These are phyloP conservation scores for Dryas alaskensis DNA, from an alignment of 306 rosid species.

Conservation along the genomic window DNA sequence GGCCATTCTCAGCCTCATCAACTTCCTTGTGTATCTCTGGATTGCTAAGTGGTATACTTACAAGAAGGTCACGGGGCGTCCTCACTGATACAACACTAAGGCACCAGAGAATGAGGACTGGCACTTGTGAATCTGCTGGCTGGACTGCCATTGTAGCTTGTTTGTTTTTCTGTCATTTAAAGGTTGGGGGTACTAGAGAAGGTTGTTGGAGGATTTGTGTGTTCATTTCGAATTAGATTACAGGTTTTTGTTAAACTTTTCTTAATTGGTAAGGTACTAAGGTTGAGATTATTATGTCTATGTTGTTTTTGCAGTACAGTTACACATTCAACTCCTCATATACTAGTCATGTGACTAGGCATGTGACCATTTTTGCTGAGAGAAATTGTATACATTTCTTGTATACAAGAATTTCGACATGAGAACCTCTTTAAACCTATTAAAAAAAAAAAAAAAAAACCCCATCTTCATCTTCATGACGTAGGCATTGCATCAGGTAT, in stretches of 20 bases:
- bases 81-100: neutral
- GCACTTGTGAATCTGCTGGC: neutral
- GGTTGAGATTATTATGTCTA: neutral
- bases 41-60: slow-evolving; percentile 60
- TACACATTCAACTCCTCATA: too few relatives aligned
- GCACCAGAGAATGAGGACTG: neutral
- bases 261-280: neutral
- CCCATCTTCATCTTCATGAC: too few relatives aligned
- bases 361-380: too few relatives aligned
- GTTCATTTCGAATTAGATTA: slow-evolving; percentile 2
- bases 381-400: too few relatives aligned
- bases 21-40: slow-evolving; percentile 55
- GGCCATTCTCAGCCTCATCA: slow-evolving; percentile 56
- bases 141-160: neutral
- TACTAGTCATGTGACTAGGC: too few relatives aligned
- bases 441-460: too few relatives aligned
- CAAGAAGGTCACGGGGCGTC: slow-evolving; percentile 46
- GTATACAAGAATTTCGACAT: too few relatives aligned
- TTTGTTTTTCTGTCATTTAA: neutral
- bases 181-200: neutral
- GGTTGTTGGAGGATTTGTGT: neutral
- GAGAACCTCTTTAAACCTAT: too few relatives aligned
- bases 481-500: too few relatives aligned
- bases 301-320: too few relatives aligned
- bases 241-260: neutral